Conservation (phyloP, 2,329 filamentous ascomycete species). For the Pseudopithomyces chartarum region DNA sequence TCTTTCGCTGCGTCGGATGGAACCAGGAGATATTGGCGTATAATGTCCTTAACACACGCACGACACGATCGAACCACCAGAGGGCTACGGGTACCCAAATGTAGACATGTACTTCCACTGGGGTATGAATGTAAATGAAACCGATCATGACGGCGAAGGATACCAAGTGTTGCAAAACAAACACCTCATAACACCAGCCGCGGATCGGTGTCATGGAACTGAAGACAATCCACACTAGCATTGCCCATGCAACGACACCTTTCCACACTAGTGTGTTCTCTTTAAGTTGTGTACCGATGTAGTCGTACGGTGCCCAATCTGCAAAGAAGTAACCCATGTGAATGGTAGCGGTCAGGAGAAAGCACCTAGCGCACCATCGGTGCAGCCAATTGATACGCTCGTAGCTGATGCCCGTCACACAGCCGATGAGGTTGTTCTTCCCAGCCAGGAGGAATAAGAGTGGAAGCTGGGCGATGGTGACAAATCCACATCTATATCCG, state of each 20-base stretch:
- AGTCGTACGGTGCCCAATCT: conserved; percentile 65
- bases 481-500: conserved; percentile 60
- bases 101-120: conserved; percentile 62
- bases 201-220: conserved; percentile 68
- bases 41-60: conserved; percentile 47
- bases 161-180: conserved; percentile 69
- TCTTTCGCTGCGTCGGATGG: conserved; percentile 40
- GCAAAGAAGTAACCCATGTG: conserved; percentile 73
- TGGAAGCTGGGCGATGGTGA: conserved; percentile 59
- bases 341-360: conserved; percentile 70
- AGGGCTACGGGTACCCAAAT: conserved; percentile 70
- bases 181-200: conserved; percentile 70
- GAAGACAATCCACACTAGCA: conserved; percentile 69
- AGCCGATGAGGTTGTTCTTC: conserved; percentile 64
- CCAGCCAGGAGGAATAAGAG: conserved; percentile 61
- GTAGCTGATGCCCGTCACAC: conserved; percentile 66
- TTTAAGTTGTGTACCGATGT: conserved; percentile 62
- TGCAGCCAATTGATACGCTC: conserved; percentile 76
- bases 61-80: conserved; percentile 66
- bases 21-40: conserved; percentile 49
- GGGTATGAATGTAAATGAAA: conserved; percentile 68
- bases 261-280: conserved; percentile 70
- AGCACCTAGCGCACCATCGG: conserved; percentile 71
- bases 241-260: conserved; percentile 68
- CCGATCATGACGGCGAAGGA: conserved; percentile 67